Evolutionary conservation across 495 filamentous ascomycete species (phyloP).

Genomic region (Delitschia confertaspora): DNA sequence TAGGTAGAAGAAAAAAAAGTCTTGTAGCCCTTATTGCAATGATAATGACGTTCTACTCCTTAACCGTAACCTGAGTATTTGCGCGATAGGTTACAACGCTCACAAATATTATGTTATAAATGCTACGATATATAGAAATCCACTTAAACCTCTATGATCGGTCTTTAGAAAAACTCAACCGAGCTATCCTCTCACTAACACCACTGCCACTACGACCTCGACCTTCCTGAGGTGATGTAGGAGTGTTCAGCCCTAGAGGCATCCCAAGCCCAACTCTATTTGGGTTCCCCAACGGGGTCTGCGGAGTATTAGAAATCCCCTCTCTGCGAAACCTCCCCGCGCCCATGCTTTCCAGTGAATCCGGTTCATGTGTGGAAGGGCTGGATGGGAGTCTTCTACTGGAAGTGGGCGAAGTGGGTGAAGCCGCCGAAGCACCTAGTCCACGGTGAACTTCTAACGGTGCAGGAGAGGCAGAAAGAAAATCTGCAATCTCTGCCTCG

Average conservation of each 20-base stretch:
- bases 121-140: background rate
- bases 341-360: constrained; percentile 16
- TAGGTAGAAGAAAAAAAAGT: background rate
- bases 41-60: too few relatives aligned
- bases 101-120: background rate
- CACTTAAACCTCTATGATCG: background rate
- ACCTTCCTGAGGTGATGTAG: constrained; percentile 2
- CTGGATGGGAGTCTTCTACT: too few relatives aligned
- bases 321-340: constrained; percentile 1
- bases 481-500: constrained; percentile 30
- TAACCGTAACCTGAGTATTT: too few relatives aligned
- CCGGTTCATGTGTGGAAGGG: constrained; percentile 14
- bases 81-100: background rate
- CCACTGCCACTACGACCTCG: constrained; percentile 21
- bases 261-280: constrained; percentile 26
- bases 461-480: constrained; percentile 23
- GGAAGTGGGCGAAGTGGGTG: background rate
- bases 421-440: constrained; percentile 11
- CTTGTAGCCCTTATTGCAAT: too few relatives aligned
- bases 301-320: constrained; percentile 2
- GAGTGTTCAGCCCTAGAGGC: constrained; percentile 19
- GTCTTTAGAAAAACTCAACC: constrained; percentile 22
- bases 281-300: constrained; percentile 12
- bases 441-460: constrained; percentile 26
- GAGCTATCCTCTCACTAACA: constrained; percentile 24